Base-by-base conservation (phyloP, 2,329 filamentous ascomycete species). In the Lecanicillium sp. region DNA sequence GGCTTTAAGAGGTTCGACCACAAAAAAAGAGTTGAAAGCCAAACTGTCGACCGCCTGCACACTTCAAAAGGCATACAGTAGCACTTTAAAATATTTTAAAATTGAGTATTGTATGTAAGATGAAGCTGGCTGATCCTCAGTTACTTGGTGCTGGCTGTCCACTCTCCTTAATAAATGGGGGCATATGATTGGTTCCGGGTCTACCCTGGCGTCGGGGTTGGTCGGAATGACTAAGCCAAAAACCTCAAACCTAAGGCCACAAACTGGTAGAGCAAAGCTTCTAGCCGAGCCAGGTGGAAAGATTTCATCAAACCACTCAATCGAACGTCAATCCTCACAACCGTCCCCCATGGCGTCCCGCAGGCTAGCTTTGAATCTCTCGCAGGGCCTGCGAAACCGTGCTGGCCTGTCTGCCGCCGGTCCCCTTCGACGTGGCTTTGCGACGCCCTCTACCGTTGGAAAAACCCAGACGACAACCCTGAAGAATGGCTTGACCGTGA, bases 391-490 rank as follows among this genome's bases (percentile, higher is more conserved):
- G 70, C 86, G 88, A 75, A 85, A 73, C 72, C 85, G 87, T 67
- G 77, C 84, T 68, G 84, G 85, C 67, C 75, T 92, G 68, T 82
- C 84, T 66, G 73, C 83, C 60, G 73, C 87, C 62, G 71, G 78
- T 64, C 75, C 83, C 52, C 71, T 92, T 67, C 83, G 79, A 67
- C 80, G 90, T 73, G 84, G 85, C 62, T 87, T 95, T 63, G 90
- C 90, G 58, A 90, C 89, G 52, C 89, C 90, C 55, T 81, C 92
- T 44, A 63, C 65, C 50, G 76, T 81, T 67, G 72, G 80, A 73
- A 90, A 85, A 73, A 95, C 89, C 56, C 83, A 96, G 76, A 89
- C 85, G 57, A 96, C 92, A 48, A 98, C 92, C 40, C 78, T 98
- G 62, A 85, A 83, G 71, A 98, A 96, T 75, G 92, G 92, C 65